Evolutionary conservation across 805 yeast genomes (phyloP).

Genomic region (Komagataella pastoris): DNA sequence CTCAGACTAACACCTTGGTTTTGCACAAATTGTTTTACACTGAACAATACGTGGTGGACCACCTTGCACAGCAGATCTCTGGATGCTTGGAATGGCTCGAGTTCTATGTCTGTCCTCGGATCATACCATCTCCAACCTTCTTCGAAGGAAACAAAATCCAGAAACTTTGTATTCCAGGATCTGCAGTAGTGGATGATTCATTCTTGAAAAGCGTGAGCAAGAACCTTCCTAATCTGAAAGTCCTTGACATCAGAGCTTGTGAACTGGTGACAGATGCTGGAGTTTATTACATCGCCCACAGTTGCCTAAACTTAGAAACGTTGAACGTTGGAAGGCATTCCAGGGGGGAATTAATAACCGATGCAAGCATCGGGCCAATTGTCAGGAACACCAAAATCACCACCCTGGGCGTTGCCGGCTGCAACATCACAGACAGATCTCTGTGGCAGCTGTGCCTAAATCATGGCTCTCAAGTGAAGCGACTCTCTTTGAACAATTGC

Average conservation of each 20-base stretch:
- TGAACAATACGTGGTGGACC: slow-evolving; percentile 38
- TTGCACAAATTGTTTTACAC: slow-evolving; percentile 51
- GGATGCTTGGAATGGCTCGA: slow-evolving; percentile 55
- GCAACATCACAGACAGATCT: slow-evolving; percentile 61
- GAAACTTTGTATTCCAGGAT: slow-evolving; percentile 59
- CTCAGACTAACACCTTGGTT: slow-evolving; percentile 29
- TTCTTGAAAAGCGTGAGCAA: slow-evolving; percentile 38
- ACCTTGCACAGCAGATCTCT: slow-evolving; percentile 27
- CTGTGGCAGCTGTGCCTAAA: slow-evolving; percentile 67
- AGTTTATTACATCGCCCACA: slow-evolving; percentile 46
- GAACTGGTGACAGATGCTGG: slow-evolving; percentile 68
- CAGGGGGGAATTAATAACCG: slow-evolving; percentile 56
- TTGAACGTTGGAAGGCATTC: slow-evolving; percentile 74
- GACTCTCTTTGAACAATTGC: slow-evolving; percentile 72
- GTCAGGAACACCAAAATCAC: slow-evolving; percentile 41
- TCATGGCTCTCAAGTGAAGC: slow-evolving; percentile 30
- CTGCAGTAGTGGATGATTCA: slow-evolving; percentile 45
- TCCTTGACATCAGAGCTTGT: slow-evolving; percentile 76
- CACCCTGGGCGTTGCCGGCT: slow-evolving; percentile 85
- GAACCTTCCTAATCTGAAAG: slow-evolving; percentile 43
- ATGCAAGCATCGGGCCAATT: slow-evolving; percentile 47
- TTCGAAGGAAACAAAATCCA: slow-evolving; percentile 26
- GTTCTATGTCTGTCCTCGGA: slow-evolving; percentile 68
- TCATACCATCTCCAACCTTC: slow-evolving; percentile 40
- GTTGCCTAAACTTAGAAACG: slow-evolving; percentile 42